Evolutionary conservation across 176 grass and related monocot species (phyloP), one percentile per base, ranked within the genome.

Genomic region (Carex pumila): DNA sequence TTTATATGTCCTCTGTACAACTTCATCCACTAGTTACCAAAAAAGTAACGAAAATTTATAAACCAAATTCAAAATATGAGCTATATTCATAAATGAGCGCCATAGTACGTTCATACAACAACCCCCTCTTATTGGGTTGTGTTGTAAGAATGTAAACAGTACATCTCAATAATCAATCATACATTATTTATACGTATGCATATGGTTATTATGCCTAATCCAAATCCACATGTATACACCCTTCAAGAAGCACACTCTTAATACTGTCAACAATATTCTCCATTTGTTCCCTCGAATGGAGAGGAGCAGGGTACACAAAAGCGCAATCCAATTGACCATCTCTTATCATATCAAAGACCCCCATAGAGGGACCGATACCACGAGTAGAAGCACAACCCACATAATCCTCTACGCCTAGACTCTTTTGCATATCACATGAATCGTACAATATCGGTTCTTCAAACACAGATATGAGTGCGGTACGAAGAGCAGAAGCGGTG

Each of bases 271-370:
- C 65, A 3, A 95, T 11, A 0, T 85, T 83, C 65, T 90, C 66
- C 2, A 98, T 72, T 79, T 98, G 96, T 80, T 90, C 85, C 54
- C 89, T 90, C n/a, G 96, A 95, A 82, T 98, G 95, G 6, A 98
- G 91, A 19, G 92, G 95, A 54, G 88, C 85, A 41, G 95, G 92
- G 82, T 93, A 98, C 57, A 95, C 69, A 81, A 88, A 91, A 7
- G 25, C 55, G 21, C 85, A 98, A 4, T 98, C 88, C 79, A 98
- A 31, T 67, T 50, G 47, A 36, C 93, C 92, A 57, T 98, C 89
- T 62, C 85, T 86, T 61, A 98, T 79, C 0, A 85, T 86, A 80
- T 98, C 95, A 66, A 98, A 98, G 43, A 98, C 43, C 12, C 81
- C 83, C 65, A 98, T 85, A 0, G 90, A 98, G 7, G 95, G 92